Base-by-base conservation (phyloP, 2,329 filamentous ascomycete genomes). In the Monosporascus sp. region DNA sequence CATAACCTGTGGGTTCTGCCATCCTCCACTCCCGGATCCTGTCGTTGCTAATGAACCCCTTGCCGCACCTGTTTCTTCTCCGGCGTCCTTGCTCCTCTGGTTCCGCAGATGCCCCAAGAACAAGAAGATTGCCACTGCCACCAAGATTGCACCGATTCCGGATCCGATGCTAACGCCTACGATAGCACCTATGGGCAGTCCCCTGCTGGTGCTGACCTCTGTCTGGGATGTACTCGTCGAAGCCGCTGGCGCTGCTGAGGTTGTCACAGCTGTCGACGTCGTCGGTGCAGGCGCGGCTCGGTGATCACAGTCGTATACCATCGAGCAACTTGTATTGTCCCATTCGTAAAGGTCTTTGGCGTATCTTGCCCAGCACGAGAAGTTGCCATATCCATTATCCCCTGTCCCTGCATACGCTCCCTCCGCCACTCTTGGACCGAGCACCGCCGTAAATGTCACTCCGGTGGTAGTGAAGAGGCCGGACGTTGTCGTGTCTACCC, bases 291-390 rank as follows among this genome's bases (percentile, higher is more conserved):
- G 14, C 8, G 48, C 39, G 11, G 38, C 35, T 48, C 50, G 48
- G 27, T 70, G 67, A 45, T 66, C 63, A 50, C 69, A 70, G 35
- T 65, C 61, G 47, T 70, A 69, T 7, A 63, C 56, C 50, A 63
- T 59, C 17, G 60, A 61, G 55, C 69, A 71, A 8, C 48, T 54
- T 15, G 55, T 60, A 15, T 54, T 55, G 35, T 59, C 57, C 25
- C 64, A 64, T 4, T n/a, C 52, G 41, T 69, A 70, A 22, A 67
- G 50, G 14, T 61, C 50, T n/a, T 48, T 41, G 25, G 53, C 22
- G n/a, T 59, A 61, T 20, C 31, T 57, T 52, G 67, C 62, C 61
- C 64, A 70, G 51, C 69, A 71, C 2, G 54, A 59, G 46, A 70
- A 70, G 18, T 56, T 55, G 2, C 55, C 59, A 43, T 65, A 70